A percentile compares a stretch with the other conserved stretches of the same genome.
These are phyloP conservation scores for Ligustrum vulgare DNA, from an alignment of 257 asterid species.

Conservation along the genomic window DNA sequence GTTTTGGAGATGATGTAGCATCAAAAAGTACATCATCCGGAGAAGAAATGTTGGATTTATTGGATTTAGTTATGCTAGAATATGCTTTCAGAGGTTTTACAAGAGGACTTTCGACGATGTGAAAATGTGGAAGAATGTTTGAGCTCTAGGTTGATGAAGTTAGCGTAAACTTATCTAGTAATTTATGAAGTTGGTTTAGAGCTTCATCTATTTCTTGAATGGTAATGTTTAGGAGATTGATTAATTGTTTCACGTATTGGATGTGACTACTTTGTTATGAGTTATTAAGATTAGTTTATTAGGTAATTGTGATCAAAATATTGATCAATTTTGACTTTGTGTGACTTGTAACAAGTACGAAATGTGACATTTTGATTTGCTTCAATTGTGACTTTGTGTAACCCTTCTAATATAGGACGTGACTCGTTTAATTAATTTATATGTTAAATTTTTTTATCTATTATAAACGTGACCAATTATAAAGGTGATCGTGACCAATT, in stretches of 20 bases:
- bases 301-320: too few relatives aligned
- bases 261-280: too few relatives aligned
- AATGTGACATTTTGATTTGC: too few relatives aligned
- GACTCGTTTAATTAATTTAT: too few relatives aligned
- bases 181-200: slow-evolving; percentile 40
- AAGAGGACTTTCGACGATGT: slow-evolving; percentile 28
- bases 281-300: too few relatives aligned
- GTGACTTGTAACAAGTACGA: too few relatives aligned
- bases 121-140: slow-evolving; percentile 19
- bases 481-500: too few relatives aligned
- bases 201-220: slow-evolving; percentile 66
- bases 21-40: slow-evolving; percentile 48
- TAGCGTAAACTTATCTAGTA: slow-evolving; percentile 32
- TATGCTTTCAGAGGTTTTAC: slow-evolving; percentile 37
- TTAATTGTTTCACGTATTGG: slow-evolving; percentile 34
- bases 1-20: slow-evolving; percentile 53
- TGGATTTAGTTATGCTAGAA: slow-evolving; percentile 64
- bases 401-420: too few relatives aligned
- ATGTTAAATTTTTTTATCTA: too few relatives aligned
- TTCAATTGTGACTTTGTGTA: too few relatives aligned
- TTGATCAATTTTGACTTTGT: too few relatives aligned
- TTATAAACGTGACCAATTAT: too few relatives aligned
- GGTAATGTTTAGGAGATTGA: slow-evolving; percentile 40
- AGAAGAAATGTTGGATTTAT: slow-evolving; percentile 42
- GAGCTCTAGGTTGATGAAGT: not conserved